These are phyloP conservation scores for Aspergillus latus DNA, from an alignment of 2,329 filamentous ascomycete species.

Conservation along the genomic window DNA sequence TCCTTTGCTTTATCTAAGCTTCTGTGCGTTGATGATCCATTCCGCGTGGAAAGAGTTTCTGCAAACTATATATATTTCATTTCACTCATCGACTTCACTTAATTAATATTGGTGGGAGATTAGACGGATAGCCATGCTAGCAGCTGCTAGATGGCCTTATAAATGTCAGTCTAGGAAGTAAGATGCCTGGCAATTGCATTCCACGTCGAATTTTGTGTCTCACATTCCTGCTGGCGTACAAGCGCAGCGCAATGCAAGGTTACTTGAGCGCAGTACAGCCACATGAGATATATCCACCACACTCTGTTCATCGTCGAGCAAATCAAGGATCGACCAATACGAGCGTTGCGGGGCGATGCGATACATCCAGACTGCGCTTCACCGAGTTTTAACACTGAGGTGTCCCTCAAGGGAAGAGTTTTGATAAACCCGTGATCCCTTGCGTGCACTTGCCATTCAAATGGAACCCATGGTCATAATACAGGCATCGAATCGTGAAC, in stretches of 20 bases:
- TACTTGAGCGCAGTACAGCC: neutral
- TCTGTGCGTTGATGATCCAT: neutral
- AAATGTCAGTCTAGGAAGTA: neutral
- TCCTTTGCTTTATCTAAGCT: neutral
- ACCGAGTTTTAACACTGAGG: conserved; percentile 2
- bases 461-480: conserved; percentile 1
- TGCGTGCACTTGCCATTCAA: neutral
- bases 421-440: neutral
- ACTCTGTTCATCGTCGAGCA: neutral
- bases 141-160: neutral
- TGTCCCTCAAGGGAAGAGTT: neutral
- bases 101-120: too few relatives aligned
- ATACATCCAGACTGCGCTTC: conserved; percentile 12
- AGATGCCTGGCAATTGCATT: neutral
- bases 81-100: neutral
- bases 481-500: conserved; percentile 6
- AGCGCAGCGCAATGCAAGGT: neutral
- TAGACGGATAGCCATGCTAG: too few relatives aligned
- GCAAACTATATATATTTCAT: neutral
- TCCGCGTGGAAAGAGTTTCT: too few relatives aligned
- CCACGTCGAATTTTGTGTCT: neutral
- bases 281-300: neutral
- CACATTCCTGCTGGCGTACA: neutral
- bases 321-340: neutral
- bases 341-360: conserved; percentile 9